Conservation (phyloP, 2,329 filamentous ascomycete genomes). For the Gyromitra esculenta region DNA sequence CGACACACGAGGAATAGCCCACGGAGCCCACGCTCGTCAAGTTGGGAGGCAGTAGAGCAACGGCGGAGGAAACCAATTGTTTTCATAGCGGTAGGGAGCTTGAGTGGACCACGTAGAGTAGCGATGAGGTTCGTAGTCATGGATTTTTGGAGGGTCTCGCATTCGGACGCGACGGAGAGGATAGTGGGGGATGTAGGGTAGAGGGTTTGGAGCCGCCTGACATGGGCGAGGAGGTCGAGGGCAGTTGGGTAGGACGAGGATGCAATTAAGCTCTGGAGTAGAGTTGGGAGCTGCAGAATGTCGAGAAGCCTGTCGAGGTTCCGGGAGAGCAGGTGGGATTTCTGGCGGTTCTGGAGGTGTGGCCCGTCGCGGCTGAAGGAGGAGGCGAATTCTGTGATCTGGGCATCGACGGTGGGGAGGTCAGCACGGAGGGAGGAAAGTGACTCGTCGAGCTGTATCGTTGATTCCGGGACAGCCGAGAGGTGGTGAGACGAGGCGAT, state of each 20-base stretch:
- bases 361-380: constrained; percentile 79
- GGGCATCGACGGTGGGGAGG: constrained; percentile 80
- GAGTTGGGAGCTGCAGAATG: constrained; percentile 85
- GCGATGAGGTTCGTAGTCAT: constrained; percentile 86
- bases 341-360: constrained; percentile 77
- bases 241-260: constrained; percentile 82
- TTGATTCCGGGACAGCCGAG: constrained; percentile 70
- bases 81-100: constrained; percentile 87
- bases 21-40: constrained; percentile 63
- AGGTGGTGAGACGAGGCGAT: constrained; percentile 83
- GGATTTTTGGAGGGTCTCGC: constrained; percentile 85
- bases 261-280: constrained; percentile 82
- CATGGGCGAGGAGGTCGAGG: constrained; percentile 91
- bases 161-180: constrained; percentile 75
- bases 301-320: constrained; percentile 92
- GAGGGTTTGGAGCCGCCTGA: constrained; percentile 81
- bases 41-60: constrained; percentile 71
- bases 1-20: constrained; percentile 88
- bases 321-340: constrained; percentile 78
- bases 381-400: constrained; percentile 80
- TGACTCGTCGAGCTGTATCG: constrained; percentile 68
- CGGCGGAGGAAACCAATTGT: constrained; percentile 91
- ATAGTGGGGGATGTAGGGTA: constrained; percentile 83
- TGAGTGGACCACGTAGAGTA: constrained; percentile 80
- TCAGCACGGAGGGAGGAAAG: constrained; percentile 74